A percentile compares a stretch with the other conserved stretches of the same genome.
Evolutionary conservation across 192 early-diverging fungal genomes (phyloP).

Genomic region (Hyaloraphidium curvatum): DNA sequence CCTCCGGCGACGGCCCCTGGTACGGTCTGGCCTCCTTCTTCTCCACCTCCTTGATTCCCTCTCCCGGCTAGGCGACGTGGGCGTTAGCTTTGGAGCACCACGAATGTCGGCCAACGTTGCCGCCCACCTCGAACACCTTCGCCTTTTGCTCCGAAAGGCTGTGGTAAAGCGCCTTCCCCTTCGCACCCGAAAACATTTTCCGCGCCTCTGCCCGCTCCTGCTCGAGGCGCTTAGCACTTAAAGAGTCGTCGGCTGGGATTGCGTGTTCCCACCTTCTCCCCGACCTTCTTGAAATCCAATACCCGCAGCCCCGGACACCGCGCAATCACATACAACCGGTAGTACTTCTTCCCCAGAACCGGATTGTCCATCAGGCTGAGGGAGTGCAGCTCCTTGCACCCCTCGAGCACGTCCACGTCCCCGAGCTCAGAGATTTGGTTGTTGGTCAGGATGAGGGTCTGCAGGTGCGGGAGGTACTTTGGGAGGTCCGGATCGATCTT

Average conservation of each 20-base stretch:
- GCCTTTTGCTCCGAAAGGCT: slow-evolving; percentile 33
- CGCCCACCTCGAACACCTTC: slow-evolving; percentile 77
- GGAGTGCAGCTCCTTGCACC: slow-evolving; percentile 22
- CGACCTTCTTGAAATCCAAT: slow-evolving; percentile 68
- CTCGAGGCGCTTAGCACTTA: neutral
- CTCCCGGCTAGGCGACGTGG: no score
- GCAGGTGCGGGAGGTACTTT: slow-evolving; percentile 51
- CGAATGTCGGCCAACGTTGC: no score
- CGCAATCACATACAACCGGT: slow-evolving; percentile 68
- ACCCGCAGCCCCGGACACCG: slow-evolving; percentile 55
- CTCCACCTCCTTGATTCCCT: slow-evolving; percentile 7
- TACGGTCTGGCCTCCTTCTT: slow-evolving; percentile 34
- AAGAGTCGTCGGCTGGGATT: no score
- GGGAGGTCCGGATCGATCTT: slow-evolving; percentile 49
- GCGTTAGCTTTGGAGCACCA: no score
- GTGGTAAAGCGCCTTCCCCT: slow-evolving; percentile 32
- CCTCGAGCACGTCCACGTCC: slow-evolving; percentile 57
- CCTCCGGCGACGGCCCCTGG: slow-evolving; percentile 38
- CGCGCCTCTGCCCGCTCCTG: slow-evolving; percentile 69
- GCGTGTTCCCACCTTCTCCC: slow-evolving; percentile 42
- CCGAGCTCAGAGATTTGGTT: slow-evolving; percentile 68
- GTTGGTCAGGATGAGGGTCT: slow-evolving; percentile 65
- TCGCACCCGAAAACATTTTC: slow-evolving; percentile 45
- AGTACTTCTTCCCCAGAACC: slow-evolving; percentile 59
- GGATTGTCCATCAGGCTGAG: slow-evolving; percentile 80